Evolutionary conservation across 257 asterid species (phyloP).

Genomic region (Knoxia roxburghii): DNA sequence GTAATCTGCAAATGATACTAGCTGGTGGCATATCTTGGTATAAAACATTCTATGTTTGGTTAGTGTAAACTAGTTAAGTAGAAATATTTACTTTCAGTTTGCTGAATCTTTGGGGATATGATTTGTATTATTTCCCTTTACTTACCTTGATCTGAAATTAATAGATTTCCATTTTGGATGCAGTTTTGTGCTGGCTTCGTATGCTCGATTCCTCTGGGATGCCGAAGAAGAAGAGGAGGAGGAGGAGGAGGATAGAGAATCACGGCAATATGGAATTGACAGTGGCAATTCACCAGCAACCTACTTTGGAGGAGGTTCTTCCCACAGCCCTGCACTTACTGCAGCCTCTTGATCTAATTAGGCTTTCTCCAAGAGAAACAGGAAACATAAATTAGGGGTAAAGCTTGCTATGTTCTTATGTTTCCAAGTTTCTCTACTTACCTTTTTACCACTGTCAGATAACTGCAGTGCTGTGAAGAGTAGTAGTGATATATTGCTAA

Average conservation of each 20-base stretch:
- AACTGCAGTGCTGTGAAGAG: background rate
- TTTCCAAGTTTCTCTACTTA: background rate
- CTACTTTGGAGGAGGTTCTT: constrained; percentile 25
- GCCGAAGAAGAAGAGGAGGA: constrained; percentile 46
- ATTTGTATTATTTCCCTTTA: background rate
- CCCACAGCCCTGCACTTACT: constrained; percentile 45
- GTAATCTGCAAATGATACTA: background rate
- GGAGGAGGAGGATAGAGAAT: constrained; percentile 27
- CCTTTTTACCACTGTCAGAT: background rate
- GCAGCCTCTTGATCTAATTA: constrained; percentile 50
- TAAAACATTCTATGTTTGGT: background rate
- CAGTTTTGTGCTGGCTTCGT: constrained; percentile 77
- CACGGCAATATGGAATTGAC: constrained; percentile 22
- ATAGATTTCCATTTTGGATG: background rate
- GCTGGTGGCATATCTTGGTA: background rate
- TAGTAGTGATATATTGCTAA: background rate
- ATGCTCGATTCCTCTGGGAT: constrained; percentile 89
- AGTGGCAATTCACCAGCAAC: constrained; percentile 22
- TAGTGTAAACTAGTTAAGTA: background rate
- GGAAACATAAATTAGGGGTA: background rate
- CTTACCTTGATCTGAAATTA: constrained; percentile 2
- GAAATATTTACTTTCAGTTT: background rate
- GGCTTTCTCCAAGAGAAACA: background rate
- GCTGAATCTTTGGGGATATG: background rate
- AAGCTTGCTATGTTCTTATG: background rate